Base-by-base conservation (phyloP, 176 grass and related monocot genomes). In the Canna indica region DNA sequence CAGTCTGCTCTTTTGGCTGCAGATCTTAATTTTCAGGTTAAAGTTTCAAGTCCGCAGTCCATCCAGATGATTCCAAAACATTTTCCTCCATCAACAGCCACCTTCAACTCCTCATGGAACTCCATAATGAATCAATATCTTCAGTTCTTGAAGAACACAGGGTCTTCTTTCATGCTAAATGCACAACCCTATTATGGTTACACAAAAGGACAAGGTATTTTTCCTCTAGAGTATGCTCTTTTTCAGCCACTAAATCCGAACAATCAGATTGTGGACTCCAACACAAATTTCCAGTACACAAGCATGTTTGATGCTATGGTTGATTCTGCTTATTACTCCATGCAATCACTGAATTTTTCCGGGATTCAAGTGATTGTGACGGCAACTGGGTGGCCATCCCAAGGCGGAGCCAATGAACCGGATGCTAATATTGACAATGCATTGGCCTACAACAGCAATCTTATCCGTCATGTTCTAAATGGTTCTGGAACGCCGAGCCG, bases 291-390 rank as follows among this genome's bases (percentile, higher is more conserved):
- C 26, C 88, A 90, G 77, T 99, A 99, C 39, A 78, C 86, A 46
- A 99, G 92, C 72, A 99, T 99, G 94, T 99, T 99, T 57, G 94
- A 99, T 78, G 77, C 89, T 22, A 99, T 93, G 69, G 81, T 99
- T 47, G 94, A 99, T 87, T 80, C 94, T 47, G 39, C 86, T 39
- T 99, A 99, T 82, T 85, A 74, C 78, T 90, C 89, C 13, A 99
- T 99, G 76, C 75, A 93, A 87, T 78, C 86, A 63, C 76, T 99
- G 75, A 99, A 99, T 89, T 90, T 90, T 67, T 85, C 89, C 17
- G 82, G 73, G n/a, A 93, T 99, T 67, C 84, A 86, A 38, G 73
- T 99, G 69, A 68, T 88, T 41, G 89, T 99, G 38, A 99, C 89
- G 17, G 83, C 90, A 85, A 81, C 94, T 26, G 94, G 94, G 29